Conservation (phyloP, 352 stramenopile genomes). For the Saprolegnia parasitica region DNA sequence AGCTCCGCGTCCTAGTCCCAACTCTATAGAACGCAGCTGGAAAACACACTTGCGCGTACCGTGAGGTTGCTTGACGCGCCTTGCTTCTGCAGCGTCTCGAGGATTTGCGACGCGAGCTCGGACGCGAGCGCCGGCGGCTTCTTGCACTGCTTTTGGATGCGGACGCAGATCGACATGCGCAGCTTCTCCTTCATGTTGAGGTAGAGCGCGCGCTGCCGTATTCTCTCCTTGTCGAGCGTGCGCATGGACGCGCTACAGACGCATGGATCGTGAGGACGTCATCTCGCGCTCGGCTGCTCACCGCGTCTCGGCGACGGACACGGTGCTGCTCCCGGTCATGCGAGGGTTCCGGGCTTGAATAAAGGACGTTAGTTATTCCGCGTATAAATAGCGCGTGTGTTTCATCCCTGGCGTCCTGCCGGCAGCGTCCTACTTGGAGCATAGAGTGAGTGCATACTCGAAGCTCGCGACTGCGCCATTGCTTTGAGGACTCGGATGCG, state of each 20-base stretch:
- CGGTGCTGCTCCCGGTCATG: constrained; percentile 11
- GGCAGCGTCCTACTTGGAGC: too few species aligned
- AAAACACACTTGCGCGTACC: background rate
- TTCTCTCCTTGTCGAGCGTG: constrained; percentile 59
- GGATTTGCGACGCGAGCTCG: constrained; percentile 50
- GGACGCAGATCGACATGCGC: constrained; percentile 59
- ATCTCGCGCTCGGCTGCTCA: too few species aligned
- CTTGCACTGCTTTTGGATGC: constrained; percentile 62
- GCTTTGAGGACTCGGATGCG: too few species aligned
- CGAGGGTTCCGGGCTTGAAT: background rate
- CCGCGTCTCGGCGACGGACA: background rate
- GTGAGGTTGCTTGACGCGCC: constrained; percentile 31
- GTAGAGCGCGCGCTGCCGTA: constrained; percentile 58
- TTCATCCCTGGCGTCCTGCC: too few species aligned
- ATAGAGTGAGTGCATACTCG: too few species aligned
- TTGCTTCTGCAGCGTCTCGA: constrained; percentile 50
- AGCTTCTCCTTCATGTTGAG: constrained; percentile 73
- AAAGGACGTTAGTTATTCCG: too few species aligned
- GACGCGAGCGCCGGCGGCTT: constrained; percentile 62
- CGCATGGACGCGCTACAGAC: constrained; percentile 41
- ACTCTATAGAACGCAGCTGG: too few species aligned
- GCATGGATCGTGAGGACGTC: background rate
- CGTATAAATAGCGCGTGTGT: too few species aligned
- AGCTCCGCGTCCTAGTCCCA: constrained; percentile 42
- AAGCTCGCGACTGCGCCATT: too few species aligned